Percentiles rank a stretch among this genome's conserved stretches.
These are phyloP conservation scores for Ceratocystis ficicola DNA, from an alignment of 2,329 filamentous ascomycete species.

Conservation along the genomic window DNA sequence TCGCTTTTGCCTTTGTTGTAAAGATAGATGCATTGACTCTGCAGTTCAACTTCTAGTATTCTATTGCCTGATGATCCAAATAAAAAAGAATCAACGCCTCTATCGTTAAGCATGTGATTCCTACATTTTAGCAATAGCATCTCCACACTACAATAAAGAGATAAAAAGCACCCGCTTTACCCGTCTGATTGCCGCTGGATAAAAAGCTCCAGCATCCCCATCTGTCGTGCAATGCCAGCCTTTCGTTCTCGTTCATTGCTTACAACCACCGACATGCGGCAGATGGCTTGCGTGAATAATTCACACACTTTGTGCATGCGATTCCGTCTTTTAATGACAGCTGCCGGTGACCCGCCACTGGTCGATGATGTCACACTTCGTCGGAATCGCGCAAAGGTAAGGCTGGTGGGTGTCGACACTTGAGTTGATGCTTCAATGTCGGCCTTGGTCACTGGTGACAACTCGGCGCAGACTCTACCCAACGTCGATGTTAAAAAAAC, in stretches of 20 bases:
- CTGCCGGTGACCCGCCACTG: slow-evolving; percentile 22
- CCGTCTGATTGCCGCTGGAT: slow-evolving; percentile 25
- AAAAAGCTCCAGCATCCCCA: slow-evolving; percentile 59
- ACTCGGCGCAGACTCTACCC: slow-evolving; percentile 39
- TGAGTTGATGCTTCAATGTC: slow-evolving; percentile 19
- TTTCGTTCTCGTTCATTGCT: slow-evolving; percentile 43
- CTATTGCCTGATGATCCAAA: not conserved
- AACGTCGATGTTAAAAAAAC: slow-evolving; percentile 76
- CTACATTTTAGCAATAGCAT: not conserved
- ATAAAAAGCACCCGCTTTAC: not conserved
- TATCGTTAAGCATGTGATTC: not conserved
- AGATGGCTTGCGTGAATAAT: slow-evolving; percentile 51
- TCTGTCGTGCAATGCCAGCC: slow-evolving; percentile 50
- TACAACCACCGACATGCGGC: slow-evolving; percentile 36
- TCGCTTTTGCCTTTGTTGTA: too few relatives aligned
- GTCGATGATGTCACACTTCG: slow-evolving; percentile 26
- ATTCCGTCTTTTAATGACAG: slow-evolving; percentile 39
- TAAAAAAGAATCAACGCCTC: not conserved
- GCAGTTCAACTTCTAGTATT: not conserved
- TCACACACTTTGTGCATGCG: slow-evolving; percentile 52
- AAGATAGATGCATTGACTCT: not conserved
- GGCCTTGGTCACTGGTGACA: slow-evolving; percentile 29
- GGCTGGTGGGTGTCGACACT: slow-evolving; percentile 22
- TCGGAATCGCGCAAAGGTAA: slow-evolving; percentile 38
- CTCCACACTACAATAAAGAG: not conserved